These are phyloP conservation scores for Apiospora malaysiana DNA, from an alignment of 2,329 filamentous ascomycete species.

Conservation along the genomic window DNA sequence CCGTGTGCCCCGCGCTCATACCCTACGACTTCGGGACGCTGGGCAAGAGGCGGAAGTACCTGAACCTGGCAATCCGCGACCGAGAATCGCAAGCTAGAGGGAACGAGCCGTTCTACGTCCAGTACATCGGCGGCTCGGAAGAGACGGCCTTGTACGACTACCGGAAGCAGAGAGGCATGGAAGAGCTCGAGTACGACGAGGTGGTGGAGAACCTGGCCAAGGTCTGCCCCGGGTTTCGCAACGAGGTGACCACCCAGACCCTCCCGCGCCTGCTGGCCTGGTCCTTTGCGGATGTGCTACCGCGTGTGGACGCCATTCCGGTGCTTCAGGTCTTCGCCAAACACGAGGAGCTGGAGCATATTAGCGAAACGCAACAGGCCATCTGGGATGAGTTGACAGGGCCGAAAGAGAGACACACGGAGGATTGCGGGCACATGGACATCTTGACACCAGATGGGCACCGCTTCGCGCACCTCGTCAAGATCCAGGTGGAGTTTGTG, in stretches of 20 bases:
- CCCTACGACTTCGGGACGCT: slow-evolving; percentile 22
- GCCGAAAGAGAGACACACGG: slow-evolving; percentile 16
- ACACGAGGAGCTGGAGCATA: slow-evolving; percentile 5
- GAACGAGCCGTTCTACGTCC: slow-evolving; percentile 45
- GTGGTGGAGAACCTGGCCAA: not conserved
- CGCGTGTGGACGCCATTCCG: slow-evolving; percentile 6
- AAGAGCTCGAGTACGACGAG: slow-evolving; percentile 27
- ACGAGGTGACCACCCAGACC: slow-evolving; percentile 19
- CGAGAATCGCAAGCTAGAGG: slow-evolving; percentile 46
- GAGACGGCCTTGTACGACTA: slow-evolving; percentile 43
- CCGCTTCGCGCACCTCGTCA: slow-evolving; percentile 2
- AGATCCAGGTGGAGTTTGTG: slow-evolving; percentile 17
- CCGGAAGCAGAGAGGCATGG: slow-evolving; percentile 13
- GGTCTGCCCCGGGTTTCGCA: not conserved
- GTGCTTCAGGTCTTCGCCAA: slow-evolving; percentile 14
- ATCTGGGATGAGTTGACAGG: slow-evolving; percentile 1
- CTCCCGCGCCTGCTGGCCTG: slow-evolving; percentile 25
- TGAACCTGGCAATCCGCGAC: slow-evolving; percentile 42
- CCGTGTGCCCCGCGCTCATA: slow-evolving; percentile 30
- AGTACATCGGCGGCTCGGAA: slow-evolving; percentile 42
- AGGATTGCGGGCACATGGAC: slow-evolving; percentile 18
- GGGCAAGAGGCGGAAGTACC: slow-evolving; percentile 28
- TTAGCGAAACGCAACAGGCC: not conserved
- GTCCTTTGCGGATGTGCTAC: not conserved
- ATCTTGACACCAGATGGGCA: not conserved